These are phyloP conservation scores for Wickerhamomyces strasburgensis DNA, from an alignment of 805 yeast species.

Conservation along the genomic window DNA sequence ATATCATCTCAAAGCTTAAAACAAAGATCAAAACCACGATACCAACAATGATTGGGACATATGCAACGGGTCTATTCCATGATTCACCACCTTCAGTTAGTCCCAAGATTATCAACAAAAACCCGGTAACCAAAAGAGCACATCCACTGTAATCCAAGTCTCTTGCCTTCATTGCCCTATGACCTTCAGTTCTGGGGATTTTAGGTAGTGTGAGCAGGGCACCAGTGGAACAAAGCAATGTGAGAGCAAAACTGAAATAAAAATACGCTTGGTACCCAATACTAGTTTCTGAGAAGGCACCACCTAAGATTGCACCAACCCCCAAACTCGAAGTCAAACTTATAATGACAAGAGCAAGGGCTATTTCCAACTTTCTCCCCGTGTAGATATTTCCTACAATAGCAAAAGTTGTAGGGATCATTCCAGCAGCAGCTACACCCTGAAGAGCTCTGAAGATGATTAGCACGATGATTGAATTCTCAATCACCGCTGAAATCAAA, in stretches of 20 bases:
- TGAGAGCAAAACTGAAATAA: slow-evolving; percentile 33
- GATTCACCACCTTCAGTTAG: slow-evolving; percentile 39
- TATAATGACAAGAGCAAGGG: slow-evolving; percentile 24
- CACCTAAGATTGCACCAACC: slow-evolving; percentile 37
- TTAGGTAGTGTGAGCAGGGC: slow-evolving; percentile 25
- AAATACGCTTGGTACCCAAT: slow-evolving; percentile 37
- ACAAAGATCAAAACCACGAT: slow-evolving; percentile 24
- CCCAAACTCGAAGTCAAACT: slow-evolving; percentile 30
- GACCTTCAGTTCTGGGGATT: slow-evolving; percentile 24
- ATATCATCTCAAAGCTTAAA: slow-evolving; percentile 28
- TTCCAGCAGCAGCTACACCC: slow-evolving; percentile 38
- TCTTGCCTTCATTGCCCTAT: slow-evolving; percentile 14
- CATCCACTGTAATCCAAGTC: slow-evolving; percentile 35
- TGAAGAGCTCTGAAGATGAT: slow-evolving; percentile 41
- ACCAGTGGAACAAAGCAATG: slow-evolving; percentile 14
- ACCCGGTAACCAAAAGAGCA: slow-evolving; percentile 29
- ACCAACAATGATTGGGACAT: slow-evolving; percentile 37
- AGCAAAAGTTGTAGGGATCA: slow-evolving; percentile 35
- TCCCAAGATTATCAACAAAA: slow-evolving; percentile 36
- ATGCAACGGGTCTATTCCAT: slow-evolving; percentile 38
- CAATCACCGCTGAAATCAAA: slow-evolving; percentile 33
- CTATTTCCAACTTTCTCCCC: slow-evolving; percentile 24
- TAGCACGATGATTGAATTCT: slow-evolving; percentile 28
- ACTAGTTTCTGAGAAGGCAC: slow-evolving; percentile 34
- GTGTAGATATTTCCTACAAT: slow-evolving; percentile 27